Evolutionary conservation across 2,329 filamentous ascomycete species (phyloP).

Genomic region (Sclerotinia spermophila): DNA sequence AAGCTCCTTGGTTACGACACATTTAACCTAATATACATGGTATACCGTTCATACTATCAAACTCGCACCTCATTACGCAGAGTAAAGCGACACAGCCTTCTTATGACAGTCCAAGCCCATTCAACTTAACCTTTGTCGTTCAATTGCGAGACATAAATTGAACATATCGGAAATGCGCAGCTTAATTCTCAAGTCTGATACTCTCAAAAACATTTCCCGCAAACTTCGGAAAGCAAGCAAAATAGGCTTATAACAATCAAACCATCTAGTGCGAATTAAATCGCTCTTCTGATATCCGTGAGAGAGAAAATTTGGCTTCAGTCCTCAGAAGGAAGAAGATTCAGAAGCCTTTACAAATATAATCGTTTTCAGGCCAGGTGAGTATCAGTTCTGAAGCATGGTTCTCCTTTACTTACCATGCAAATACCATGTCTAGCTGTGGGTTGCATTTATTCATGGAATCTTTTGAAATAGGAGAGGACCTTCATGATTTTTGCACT

Average conservation of each 20-base stretch:
- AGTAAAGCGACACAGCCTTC: accelerated
- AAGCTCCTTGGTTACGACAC: not conserved
- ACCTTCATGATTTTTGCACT: not conserved
- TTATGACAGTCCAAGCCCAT: not conserved
- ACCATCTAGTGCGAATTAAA: not conserved
- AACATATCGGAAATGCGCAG: not conserved
- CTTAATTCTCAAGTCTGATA: not conserved
- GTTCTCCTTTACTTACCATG: no score
- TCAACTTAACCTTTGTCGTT: accelerated
- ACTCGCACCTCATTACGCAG: not conserved
- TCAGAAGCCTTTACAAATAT: accelerated
- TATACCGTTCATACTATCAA: not conserved
- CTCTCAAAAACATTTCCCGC: not conserved
- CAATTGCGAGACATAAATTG: not conserved
- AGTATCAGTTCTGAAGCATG: not conserved
- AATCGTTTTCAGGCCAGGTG: not conserved
- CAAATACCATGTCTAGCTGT: not conserved
- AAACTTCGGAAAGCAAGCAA: not conserved
- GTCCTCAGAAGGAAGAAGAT: not conserved
- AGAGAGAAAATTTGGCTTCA: not conserved
- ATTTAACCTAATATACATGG: not conserved
- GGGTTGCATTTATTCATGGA: not conserved
- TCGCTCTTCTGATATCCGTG: not conserved
- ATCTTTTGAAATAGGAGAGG: not conserved
- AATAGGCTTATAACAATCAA: not conserved